These are phyloP conservation scores for Talaromyces sp. DNA, from an alignment of 2,329 filamentous ascomycete species.

Conservation along the genomic window DNA sequence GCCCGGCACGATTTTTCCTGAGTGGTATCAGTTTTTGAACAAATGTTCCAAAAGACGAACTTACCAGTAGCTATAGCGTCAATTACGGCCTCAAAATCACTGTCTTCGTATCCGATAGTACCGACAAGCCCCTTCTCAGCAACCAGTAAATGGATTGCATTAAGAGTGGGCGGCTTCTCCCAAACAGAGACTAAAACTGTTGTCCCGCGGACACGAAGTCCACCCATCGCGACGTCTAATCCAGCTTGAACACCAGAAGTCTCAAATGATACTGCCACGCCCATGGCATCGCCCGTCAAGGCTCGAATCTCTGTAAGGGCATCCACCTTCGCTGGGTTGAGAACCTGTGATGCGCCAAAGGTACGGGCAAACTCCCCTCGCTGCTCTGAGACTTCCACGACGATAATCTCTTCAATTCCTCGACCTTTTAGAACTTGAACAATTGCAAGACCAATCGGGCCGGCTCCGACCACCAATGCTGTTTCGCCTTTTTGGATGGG, in stretches of 20 bases:
- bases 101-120: slow-evolving; percentile 51
- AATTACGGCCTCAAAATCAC: slow-evolving; percentile 64
- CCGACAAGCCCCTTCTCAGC: slow-evolving; percentile 57
- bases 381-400: slow-evolving; percentile 57
- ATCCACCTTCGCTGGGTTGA: slow-evolving; percentile 54
- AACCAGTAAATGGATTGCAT: slow-evolving; percentile 54
- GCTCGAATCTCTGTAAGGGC: slow-evolving; percentile 50
- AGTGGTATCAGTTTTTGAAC: no score
- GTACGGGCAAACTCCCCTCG: slow-evolving; percentile 56
- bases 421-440: slow-evolving; percentile 60
- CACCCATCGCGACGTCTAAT: slow-evolving; percentile 49
- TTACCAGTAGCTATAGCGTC: slow-evolving; percentile 45
- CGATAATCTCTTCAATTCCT: slow-evolving; percentile 58
- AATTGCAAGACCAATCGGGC: slow-evolving; percentile 64
- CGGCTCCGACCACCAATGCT: slow-evolving; percentile 61
- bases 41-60: neutral
- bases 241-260: slow-evolving; percentile 62
- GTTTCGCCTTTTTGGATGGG: slow-evolving; percentile 49
- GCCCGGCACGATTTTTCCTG: no score
- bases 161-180: slow-evolving; percentile 59
- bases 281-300: slow-evolving; percentile 51
- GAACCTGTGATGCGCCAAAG: slow-evolving; percentile 59
- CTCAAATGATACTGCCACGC: slow-evolving; percentile 61
- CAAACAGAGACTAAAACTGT: slow-evolving; percentile 66
- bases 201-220: slow-evolving; percentile 57